Evolutionary conservation across 129 eudicot species (phyloP).

Genomic region (Silybum marianum): DNA sequence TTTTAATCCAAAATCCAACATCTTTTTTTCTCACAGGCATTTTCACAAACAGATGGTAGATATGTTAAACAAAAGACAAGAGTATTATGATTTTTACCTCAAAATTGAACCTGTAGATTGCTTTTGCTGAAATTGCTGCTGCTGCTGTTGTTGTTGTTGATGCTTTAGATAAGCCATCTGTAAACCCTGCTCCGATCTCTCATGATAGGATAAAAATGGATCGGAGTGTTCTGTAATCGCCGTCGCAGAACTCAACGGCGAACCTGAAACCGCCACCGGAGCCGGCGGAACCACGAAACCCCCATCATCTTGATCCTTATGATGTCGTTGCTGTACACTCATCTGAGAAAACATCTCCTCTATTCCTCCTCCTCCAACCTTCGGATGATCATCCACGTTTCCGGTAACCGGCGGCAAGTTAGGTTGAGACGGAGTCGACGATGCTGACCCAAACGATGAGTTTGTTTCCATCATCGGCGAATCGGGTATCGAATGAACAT

Average conservation of each 20-base stretch:
- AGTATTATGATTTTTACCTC: slow-evolving; percentile 46
- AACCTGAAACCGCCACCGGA: slow-evolving; percentile 27
- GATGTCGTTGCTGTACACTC: slow-evolving; percentile 12
- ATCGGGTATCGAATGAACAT: slow-evolving; percentile 69
- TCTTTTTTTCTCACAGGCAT: slow-evolving; percentile 6
- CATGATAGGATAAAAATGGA: slow-evolving; percentile 20
- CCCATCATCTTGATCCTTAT: slow-evolving; percentile 35
- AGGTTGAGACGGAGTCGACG: slow-evolving; percentile 57
- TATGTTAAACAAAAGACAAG: background rate
- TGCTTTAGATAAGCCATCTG: slow-evolving; percentile 14
- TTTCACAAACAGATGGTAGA: background rate
- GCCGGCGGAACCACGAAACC: slow-evolving; percentile 35
- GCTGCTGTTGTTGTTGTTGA: slow-evolving; percentile 17
- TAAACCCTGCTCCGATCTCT: slow-evolving; percentile 20
- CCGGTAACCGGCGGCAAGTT: slow-evolving; percentile 61
- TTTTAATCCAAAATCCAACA: background rate
- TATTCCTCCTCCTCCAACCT: slow-evolving; percentile 37
- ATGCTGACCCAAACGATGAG: slow-evolving; percentile 75
- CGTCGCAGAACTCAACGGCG: slow-evolving; percentile 20
- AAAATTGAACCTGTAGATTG: slow-evolving; percentile 42
- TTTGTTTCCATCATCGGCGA: slow-evolving; percentile 68
- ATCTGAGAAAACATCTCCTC: slow-evolving; percentile 67
- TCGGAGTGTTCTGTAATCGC: slow-evolving; percentile 17
- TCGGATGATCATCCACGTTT: slow-evolving; percentile 30
- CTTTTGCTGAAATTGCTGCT: slow-evolving; percentile 41